Percentiles rank a stretch among this genome's conserved stretches.
These are phyloP conservation scores for Salvia sclarea DNA, from an alignment of 305 asterid genomes.

Conservation along the genomic window DNA sequence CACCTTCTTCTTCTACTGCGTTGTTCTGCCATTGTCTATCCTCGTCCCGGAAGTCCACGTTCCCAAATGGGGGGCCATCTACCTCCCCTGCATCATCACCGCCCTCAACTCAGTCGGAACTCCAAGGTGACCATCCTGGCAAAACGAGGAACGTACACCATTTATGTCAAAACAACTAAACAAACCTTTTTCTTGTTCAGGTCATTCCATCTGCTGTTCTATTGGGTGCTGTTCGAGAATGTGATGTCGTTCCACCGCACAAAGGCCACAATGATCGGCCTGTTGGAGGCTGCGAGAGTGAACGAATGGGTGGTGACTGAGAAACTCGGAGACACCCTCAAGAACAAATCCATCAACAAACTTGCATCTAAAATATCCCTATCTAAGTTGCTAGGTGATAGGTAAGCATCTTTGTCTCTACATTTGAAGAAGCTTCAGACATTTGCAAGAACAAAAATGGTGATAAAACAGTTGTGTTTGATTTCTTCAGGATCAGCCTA, in stretches of 20 bases:
- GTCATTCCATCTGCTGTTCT: conserved; percentile 67
- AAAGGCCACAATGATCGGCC: conserved; percentile 70
- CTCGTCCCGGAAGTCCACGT: conserved; percentile 68
- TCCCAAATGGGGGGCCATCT: conserved; percentile 71
- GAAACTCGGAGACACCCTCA: conserved; percentile 64
- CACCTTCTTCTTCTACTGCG: conserved; percentile 67
- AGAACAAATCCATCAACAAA: conserved; percentile 48
- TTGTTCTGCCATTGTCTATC: conserved; percentile 57
- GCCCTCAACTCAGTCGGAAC: conserved; percentile 71
- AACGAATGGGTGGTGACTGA: conserved; percentile 86
- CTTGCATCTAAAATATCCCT: conserved; percentile 35
- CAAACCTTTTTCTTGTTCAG: conserved; percentile 38
- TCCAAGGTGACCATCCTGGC: conserved; percentile 50
- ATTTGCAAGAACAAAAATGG: background rate
- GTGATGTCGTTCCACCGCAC: conserved; percentile 82
- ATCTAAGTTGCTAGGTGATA: conserved; percentile 58
- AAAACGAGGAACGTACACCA: background rate
- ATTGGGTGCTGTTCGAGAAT: conserved; percentile 73
- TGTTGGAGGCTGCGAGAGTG: conserved; percentile 62
- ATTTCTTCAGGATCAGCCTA: conserved; percentile 37
- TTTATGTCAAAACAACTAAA: background rate
- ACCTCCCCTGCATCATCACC: conserved; percentile 69
- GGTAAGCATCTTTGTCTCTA: conserved; percentile 37
- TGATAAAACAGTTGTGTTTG: background rate
- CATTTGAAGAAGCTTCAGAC: background rate